Evolutionary conservation across 192 early-diverging fungal genomes (phyloP), one percentile per base, ranked within the genome.

Genomic region (Jimgerdemannia lactiflua): DNA sequence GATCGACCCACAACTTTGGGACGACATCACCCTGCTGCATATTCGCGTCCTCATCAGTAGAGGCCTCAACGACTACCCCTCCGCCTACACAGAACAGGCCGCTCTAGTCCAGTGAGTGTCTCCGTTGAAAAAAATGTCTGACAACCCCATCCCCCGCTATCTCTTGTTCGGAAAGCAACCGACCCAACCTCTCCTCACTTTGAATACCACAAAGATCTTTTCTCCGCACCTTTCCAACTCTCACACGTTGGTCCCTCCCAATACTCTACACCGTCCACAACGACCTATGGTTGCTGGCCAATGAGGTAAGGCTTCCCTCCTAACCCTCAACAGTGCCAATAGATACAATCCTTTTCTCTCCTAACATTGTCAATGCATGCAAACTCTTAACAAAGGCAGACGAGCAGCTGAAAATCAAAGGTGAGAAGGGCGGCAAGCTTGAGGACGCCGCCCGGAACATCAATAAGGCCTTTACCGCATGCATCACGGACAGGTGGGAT

Each of bases 401-500:
- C 73, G 68, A 82, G n/a, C 70, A 80, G 14, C 65, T 86, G 43
- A 72, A 42, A 3, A 64, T 64, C 14, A 67, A 70, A 42, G 84
- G 85, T 6, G 78, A 86, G n/a, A 88, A 90, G 59, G 79, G 87
- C 9, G 82, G 78, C 11, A 83, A 80, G 20, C 80, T 97, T 41
- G 96, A 99, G 72, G 94, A 95, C 69, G 90, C 95, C 14, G 95
- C 94, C 42, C 86, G 95, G 59, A 81, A 86, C 0, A 89, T 98
- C 65, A 99, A 94, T 86, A 95, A 95, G 79, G 91, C 93, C 4
- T 98, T 99, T 74, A 90, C 92, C 1, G 67, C 86, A 8, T 99
- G 98, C 76, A 91, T 94, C 75, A 99, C 91, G 4, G 98, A 99
- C 74, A 81, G 95, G 89, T 91, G 84, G 66, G 71, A 40, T 39